Evolutionary conservation across 768 basidiomycete species (phyloP).

Genomic region (Hypsizygus marmoreus): DNA sequence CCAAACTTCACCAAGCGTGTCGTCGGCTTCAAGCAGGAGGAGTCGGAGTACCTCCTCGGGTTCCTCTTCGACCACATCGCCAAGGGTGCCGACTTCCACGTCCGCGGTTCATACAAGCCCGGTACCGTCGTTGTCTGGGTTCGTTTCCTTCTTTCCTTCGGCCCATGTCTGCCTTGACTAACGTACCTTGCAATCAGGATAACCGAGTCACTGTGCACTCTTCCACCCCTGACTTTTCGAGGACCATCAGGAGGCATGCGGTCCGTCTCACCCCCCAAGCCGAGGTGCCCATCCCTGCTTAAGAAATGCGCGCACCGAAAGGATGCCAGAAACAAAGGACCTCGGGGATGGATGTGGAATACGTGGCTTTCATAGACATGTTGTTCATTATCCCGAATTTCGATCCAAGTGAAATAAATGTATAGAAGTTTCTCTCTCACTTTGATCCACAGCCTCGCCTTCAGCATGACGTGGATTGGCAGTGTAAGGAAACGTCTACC

Average conservation of each 20-base stretch:
- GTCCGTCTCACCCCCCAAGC: conserved; percentile 50
- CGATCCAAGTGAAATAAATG: too few species aligned
- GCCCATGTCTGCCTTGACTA: too few species aligned
- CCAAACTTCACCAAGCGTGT: conserved; percentile 55
- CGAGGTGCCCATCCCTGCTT: too few species aligned
- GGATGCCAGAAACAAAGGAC: too few species aligned
- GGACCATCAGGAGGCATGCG: conserved; percentile 39
- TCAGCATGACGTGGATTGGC: too few species aligned
- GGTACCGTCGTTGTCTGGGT: conserved; percentile 61
- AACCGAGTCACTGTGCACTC: conserved; percentile 52
- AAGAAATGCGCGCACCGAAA: too few species aligned
- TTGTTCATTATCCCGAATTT: too few species aligned
- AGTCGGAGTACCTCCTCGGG: conserved; percentile 54
- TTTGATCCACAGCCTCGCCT: too few species aligned
- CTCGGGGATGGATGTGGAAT: too few species aligned
- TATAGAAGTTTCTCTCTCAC: too few species aligned
- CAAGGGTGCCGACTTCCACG: conserved; percentile 52
- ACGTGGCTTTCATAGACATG: too few species aligned
- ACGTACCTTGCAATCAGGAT: conserved; percentile 27
- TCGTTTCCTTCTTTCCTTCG: not conserved
- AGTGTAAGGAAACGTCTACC: too few species aligned
- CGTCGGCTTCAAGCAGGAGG: conserved; percentile 56
- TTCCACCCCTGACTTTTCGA: conserved; percentile 39
- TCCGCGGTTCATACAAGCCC: conserved; percentile 50
- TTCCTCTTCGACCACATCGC: conserved; percentile 56